phyloP scores from a whole-genome alignment of 768 basidiomycete genomes.

The Clathrus columnatus region DNA sequence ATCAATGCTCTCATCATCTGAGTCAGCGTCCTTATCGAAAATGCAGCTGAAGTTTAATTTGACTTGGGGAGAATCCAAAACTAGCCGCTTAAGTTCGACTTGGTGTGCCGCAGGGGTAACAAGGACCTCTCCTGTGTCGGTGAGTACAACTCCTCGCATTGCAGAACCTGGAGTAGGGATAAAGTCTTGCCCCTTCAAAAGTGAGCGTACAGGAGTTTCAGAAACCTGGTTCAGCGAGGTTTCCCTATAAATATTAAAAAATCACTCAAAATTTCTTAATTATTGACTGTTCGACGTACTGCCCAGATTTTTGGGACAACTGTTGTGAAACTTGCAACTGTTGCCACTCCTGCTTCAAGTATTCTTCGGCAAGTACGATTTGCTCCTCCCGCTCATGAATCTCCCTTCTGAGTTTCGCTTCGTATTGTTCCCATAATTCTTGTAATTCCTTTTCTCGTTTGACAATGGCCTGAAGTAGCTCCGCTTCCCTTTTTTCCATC shows the following conservation, averaged over 20 bases:
- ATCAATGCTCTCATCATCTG: slow-evolving; percentile 20
- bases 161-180: slow-evolving; percentile 23
- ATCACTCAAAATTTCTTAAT: not conserved
- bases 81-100: slow-evolving; percentile 52
- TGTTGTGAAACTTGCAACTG: slow-evolving; percentile 32
- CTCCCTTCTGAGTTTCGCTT: slow-evolving; percentile 65
- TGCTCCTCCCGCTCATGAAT: slow-evolving; percentile 57
- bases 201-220: slow-evolving; percentile 46
- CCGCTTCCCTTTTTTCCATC: slow-evolving; percentile 55
- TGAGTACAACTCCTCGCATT: slow-evolving; percentile 62
- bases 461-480: slow-evolving; percentile 53
- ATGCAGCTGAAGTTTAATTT: slow-evolving; percentile 71
- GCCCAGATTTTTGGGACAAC: slow-evolving; percentile 21
- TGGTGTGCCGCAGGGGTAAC: slow-evolving; percentile 53
- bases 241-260: not conserved
- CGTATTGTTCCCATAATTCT: slow-evolving; percentile 51
- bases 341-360: slow-evolving; percentile 37
- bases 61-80: slow-evolving; percentile 60
- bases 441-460: slow-evolving; percentile 67
- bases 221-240: not conserved
- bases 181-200: slow-evolving; percentile 10
- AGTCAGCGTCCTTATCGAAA: slow-evolving; percentile 41
- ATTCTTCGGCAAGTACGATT: slow-evolving; percentile 48
- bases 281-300: slow-evolving; percentile 11
- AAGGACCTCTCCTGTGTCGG: slow-evolving; percentile 65